These are phyloP conservation scores for Trametopsis cervina DNA, from an alignment of 768 basidiomycete species.

Conservation along the genomic window DNA sequence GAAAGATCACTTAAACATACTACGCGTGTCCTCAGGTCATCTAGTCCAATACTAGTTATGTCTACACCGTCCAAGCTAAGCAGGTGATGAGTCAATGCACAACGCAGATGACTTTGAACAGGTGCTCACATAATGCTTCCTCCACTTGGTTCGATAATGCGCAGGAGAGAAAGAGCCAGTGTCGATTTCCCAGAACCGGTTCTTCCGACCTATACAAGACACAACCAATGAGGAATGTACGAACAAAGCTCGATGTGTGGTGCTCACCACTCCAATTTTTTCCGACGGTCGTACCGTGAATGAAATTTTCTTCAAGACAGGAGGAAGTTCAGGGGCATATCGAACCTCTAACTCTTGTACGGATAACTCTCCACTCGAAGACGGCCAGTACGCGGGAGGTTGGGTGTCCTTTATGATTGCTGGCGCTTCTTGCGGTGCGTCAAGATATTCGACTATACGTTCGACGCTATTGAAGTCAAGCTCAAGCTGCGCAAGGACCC, in stretches of 20 bases:
- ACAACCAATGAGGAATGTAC: no score
- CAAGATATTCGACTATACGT: conserved; percentile 64
- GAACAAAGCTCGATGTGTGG: no score
- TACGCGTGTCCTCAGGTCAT: conserved; percentile 58
- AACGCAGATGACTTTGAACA: conserved; percentile 1
- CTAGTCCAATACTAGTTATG: conserved; percentile 57
- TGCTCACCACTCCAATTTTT: conserved; percentile 64
- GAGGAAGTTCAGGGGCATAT: conserved; percentile 57
- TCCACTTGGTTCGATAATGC: conserved; percentile 53
- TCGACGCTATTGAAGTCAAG: conserved; percentile 73
- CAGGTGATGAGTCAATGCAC: neutral
- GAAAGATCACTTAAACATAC: conserved; percentile 28
- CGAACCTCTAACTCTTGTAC: conserved; percentile 53
- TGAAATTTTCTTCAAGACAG: conserved; percentile 49
- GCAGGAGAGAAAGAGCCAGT: conserved; percentile 30
- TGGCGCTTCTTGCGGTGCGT: conserved; percentile 62
- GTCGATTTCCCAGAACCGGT: conserved; percentile 53
- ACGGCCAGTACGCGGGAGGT: conserved; percentile 73
- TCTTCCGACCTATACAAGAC: conserved; percentile 53
- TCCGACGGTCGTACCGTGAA: conserved; percentile 55
- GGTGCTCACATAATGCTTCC: conserved; percentile 50
- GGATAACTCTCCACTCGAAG: conserved; percentile 45
- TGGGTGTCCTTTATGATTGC: conserved; percentile 45
- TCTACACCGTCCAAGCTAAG: conserved; percentile 63
- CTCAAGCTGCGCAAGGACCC: conserved; percentile 64